Conservation (phyloP, 305 asterid species). For the Fraxinus xanthoxyloides region DNA sequence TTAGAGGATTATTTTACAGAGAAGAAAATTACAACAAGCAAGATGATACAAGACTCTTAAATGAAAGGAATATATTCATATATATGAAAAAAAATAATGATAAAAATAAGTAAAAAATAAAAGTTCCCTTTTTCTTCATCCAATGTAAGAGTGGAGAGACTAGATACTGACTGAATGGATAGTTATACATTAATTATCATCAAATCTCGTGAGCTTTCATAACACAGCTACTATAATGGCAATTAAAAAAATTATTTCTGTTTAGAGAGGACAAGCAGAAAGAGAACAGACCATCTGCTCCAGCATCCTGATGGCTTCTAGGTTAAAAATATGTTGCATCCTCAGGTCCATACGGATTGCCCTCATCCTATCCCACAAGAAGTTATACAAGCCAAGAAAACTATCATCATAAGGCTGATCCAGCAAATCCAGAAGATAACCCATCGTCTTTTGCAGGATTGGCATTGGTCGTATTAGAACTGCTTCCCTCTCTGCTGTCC, state of each 20-base stretch:
- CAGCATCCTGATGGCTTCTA: slow-evolving; percentile 83
- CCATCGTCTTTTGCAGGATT: slow-evolving; percentile 78
- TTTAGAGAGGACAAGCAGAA: slow-evolving; percentile 10
- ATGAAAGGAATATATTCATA: not conserved
- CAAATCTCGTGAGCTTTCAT: not conserved
- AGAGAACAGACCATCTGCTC: slow-evolving; percentile 86
- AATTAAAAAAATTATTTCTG: not conserved
- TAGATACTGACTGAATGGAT: not conserved
- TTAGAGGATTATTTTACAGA: slow-evolving; percentile 1
- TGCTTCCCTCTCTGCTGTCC: slow-evolving; percentile 99
- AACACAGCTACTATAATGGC: slow-evolving; percentile 1
- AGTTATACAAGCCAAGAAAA: slow-evolving; percentile 90
- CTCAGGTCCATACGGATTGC: slow-evolving; percentile 99
- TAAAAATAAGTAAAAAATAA: not conserved
- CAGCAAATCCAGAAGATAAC: slow-evolving; percentile 79
- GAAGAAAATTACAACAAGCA: slow-evolving; percentile 8
- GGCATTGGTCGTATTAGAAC: slow-evolving; percentile 92
- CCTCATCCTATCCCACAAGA: slow-evolving; percentile 99
- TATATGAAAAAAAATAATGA: slow-evolving; percentile 5
- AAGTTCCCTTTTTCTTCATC: not conserved
- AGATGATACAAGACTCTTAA: slow-evolving; percentile 3
- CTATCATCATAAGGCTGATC: slow-evolving; percentile 73
- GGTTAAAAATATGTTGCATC: slow-evolving; percentile 96
- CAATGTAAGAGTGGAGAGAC: not conserved
- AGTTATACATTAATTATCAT: not conserved